These are phyloP conservation scores for Sporisorium graminicola DNA, from an alignment of 1,284 basidiomycete species.

Conservation along the genomic window DNA sequence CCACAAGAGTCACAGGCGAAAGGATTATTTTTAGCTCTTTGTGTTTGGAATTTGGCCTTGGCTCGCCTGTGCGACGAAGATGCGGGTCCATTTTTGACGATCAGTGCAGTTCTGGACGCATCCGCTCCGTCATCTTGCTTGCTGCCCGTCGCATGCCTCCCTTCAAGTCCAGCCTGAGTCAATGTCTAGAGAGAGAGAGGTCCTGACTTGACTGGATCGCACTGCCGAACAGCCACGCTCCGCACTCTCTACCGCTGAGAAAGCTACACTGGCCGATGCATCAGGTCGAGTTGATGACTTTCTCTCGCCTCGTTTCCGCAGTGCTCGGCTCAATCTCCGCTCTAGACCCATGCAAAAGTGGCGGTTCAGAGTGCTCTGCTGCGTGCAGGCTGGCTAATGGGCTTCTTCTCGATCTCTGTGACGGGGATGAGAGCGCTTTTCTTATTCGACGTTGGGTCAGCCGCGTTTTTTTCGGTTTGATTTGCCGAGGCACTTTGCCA, in stretches of 20 bases:
- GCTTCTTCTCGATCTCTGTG: no score
- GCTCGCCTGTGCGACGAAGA: slow-evolving; percentile 13
- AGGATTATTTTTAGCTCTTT: slow-evolving; percentile 17
- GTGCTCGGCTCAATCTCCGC: neutral
- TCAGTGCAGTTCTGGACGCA: slow-evolving; percentile 30
- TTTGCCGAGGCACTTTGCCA: neutral
- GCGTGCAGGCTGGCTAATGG: no score
- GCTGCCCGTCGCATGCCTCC: neutral
- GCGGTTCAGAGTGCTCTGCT: neutral
- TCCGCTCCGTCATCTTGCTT: slow-evolving; percentile 30
- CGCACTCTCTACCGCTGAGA: no score
- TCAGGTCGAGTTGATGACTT: no score
- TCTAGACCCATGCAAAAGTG: neutral
- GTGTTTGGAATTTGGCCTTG: neutral
- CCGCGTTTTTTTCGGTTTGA: neutral
- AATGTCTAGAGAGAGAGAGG: no score
- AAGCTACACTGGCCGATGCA: no score
- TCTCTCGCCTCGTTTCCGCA: no score
- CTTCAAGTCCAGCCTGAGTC: no score
- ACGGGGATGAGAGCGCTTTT: no score
- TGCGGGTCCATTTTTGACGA: slow-evolving; percentile 36
- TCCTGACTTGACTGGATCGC: neutral
- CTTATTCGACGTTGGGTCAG: neutral
- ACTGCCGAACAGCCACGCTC: no score
- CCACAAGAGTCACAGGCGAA: no score